Evolutionary conservation across 495 filamentous ascomycete genomes (phyloP), one percentile per base, ranked within the genome.

Genomic region (Rostrohypoxylon terebratum): DNA sequence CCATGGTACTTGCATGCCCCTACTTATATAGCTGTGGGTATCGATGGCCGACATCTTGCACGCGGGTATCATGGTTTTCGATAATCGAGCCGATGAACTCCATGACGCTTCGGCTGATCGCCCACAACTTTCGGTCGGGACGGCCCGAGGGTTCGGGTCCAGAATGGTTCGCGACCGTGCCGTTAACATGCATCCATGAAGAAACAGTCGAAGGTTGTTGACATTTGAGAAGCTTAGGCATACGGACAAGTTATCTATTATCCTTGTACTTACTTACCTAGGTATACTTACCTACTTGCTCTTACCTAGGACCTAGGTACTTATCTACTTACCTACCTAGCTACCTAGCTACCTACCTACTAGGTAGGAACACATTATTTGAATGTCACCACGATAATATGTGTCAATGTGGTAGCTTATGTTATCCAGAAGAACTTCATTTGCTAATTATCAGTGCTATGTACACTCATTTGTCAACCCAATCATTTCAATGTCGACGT

Each of bases 1-100:
- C 28, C 14, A 1, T 14, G 38, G 4, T 14, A 14, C 8, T 13
- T 13, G 10, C 10, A 42, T 42, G 13, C 38, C 38, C 20, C 18
- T 23, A 23, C 23, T 11, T 31, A 53, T 53, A n/a, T 31, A 25
- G 23, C 23, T 31, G 48, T 53, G 48, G 51, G 36, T 33, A 55
- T 33, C 21, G 28, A 55, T 20, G 51, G 51, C 10, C 31, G 20
- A 13, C 51, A 55, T 36, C 51, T 55, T 36, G 28, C 51, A 55
- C 31, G 28, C 51, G 31, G n/a, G 11, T 55, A 28, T 10, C 18
- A 55, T 31, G 51, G 51, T 36, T 55, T n/a, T 55, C 28, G 28
- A 55, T 55, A 36, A 55, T 55, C 48, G 48, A 53, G 23, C 10
- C 48, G 48, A 53, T 31, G 48, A 20, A 45, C 42, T 45, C 48